These are phyloP conservation scores for Plasmodiophora brassicae DNA, from an alignment of 208 protist genomes.

Conservation along the genomic window DNA sequence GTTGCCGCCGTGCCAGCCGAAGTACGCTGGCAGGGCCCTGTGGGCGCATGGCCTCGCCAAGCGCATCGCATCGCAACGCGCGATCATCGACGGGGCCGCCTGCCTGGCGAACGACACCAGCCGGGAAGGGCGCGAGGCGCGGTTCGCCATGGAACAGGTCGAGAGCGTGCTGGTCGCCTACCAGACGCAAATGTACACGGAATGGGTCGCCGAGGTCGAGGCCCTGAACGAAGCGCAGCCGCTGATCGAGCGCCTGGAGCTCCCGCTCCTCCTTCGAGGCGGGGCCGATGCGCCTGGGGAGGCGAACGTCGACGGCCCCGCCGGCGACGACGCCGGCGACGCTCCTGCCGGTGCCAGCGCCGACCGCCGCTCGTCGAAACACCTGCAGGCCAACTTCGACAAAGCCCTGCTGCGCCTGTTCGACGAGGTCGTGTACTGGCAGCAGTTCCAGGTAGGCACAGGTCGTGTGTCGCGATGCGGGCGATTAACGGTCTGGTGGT, in stretches of 20 bases:
- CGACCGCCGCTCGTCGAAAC: too few species aligned
- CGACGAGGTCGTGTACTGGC: conserved; percentile 86
- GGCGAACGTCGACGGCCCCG: too few species aligned
- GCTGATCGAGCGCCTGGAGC: conserved; percentile 73
- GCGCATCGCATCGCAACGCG: conserved; percentile 58
- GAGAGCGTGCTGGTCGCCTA: conserved; percentile 57
- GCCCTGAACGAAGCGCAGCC: background rate
- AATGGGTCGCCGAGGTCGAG: background rate
- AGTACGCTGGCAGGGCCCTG: conserved; percentile 75
- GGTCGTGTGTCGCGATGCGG: background rate
- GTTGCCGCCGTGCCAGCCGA: conserved; percentile 79
- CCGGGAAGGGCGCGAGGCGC: conserved; percentile 71
- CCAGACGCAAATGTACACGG: conserved; percentile 4
- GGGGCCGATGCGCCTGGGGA: conserved; percentile 54
- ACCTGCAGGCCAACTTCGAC: conserved; percentile 83
- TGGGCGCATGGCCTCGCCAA: conserved; percentile 73
- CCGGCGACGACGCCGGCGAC: too few species aligned
- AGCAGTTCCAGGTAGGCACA: conserved; percentile 58
- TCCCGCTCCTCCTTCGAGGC: conserved; percentile 69
- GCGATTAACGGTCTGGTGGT: too few species aligned
- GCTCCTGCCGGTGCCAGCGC: too few species aligned
- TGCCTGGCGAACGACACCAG: conserved; percentile 65
- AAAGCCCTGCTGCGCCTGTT: conserved; percentile 81
- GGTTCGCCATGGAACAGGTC: conserved; percentile 69
- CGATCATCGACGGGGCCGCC: conserved; percentile 67